These are phyloP conservation scores for Fusarium haematococcum DNA, from an alignment of 2,329 filamentous ascomycete genomes.

Conservation along the genomic window DNA sequence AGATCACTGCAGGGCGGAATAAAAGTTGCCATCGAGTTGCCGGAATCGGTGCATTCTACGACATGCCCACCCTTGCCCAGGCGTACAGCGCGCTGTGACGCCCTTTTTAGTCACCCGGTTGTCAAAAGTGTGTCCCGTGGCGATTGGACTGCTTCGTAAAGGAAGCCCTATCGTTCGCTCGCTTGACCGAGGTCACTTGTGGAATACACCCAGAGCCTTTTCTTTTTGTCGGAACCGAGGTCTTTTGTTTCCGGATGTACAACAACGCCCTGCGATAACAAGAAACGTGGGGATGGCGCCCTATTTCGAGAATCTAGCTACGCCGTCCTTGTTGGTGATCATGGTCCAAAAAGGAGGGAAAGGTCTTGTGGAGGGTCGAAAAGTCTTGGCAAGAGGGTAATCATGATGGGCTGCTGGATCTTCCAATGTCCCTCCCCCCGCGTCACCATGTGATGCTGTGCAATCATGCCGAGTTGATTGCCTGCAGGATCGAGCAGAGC, in stretches of 20 bases:
- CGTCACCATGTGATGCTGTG: slow-evolving; percentile 6
- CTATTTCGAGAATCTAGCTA: slow-evolving; percentile 2
- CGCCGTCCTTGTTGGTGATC: slow-evolving; percentile 12
- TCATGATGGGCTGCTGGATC: slow-evolving; percentile 18
- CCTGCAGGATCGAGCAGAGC: slow-evolving; percentile 12
- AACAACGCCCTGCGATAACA: slow-evolving; percentile 3
- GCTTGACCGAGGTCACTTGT: background rate
- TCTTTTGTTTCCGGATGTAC: background rate
- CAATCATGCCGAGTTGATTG: slow-evolving; percentile 5
- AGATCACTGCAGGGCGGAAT: background rate
- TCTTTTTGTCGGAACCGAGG: background rate
- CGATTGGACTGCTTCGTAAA: background rate
- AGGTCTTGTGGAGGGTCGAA: background rate
- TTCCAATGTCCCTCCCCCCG: background rate
- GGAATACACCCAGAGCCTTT: background rate
- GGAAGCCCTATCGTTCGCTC: background rate
- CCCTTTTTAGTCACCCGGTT: slow-evolving; percentile 5
- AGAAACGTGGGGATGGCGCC: background rate
- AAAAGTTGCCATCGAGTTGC: background rate
- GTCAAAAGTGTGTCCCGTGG: background rate
- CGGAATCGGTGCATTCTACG: background rate
- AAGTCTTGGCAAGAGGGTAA: slow-evolving; percentile 24
- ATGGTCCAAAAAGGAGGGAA: slow-evolving; percentile 3
- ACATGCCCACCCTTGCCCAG: background rate
- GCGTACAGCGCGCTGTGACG: background rate